Conservation (phyloP, 257 asterid genomes). For the Ilex aquifolium region DNA sequence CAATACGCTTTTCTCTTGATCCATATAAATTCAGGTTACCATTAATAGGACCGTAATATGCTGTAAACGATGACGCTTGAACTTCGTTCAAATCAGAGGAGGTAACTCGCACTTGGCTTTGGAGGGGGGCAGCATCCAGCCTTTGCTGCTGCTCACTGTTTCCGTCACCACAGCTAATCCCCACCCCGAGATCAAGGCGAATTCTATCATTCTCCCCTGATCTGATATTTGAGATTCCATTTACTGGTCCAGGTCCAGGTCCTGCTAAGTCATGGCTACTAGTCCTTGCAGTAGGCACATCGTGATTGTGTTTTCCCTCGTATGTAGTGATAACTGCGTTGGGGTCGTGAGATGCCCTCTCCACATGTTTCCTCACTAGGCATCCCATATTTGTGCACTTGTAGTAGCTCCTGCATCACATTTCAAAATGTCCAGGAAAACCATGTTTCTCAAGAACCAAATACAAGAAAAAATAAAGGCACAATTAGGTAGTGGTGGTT, state of each 20-base stretch:
- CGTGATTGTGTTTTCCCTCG: slow-evolving; percentile 95
- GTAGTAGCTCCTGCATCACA: slow-evolving; percentile 78
- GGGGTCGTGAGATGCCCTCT: slow-evolving; percentile 93
- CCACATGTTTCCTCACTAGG: slow-evolving; percentile 95
- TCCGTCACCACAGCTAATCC: slow-evolving; percentile 40
- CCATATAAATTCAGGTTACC: slow-evolving; percentile 22
- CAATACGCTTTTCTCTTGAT: slow-evolving; percentile 14
- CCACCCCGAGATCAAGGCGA: slow-evolving; percentile 91
- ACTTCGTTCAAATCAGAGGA: slow-evolving; percentile 34
- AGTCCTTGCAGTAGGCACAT: slow-evolving; percentile 69
- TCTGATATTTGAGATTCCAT: slow-evolving; percentile 37
- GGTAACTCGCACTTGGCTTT: slow-evolving; percentile 21
- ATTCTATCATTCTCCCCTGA: slow-evolving; percentile 46
- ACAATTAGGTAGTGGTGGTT: too few relatives aligned
- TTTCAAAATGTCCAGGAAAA: too few relatives aligned
- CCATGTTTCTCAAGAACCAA: too few relatives aligned
- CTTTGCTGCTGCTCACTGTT: slow-evolving; percentile 4
- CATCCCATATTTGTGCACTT: slow-evolving; percentile 90
- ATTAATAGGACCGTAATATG: slow-evolving; percentile 35
- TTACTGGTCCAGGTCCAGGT: slow-evolving; percentile 10
- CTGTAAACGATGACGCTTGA: slow-evolving; percentile 39
- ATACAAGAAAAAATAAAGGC: too few relatives aligned
- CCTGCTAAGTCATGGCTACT: slow-evolving; percentile 63
- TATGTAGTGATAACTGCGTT: slow-evolving; percentile 95
- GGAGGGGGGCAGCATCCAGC: slow-evolving; percentile 25